phyloP scores from a whole-genome alignment of 1,139 yeast species.

The Nakaseomyces kungkrabaensis region DNA sequence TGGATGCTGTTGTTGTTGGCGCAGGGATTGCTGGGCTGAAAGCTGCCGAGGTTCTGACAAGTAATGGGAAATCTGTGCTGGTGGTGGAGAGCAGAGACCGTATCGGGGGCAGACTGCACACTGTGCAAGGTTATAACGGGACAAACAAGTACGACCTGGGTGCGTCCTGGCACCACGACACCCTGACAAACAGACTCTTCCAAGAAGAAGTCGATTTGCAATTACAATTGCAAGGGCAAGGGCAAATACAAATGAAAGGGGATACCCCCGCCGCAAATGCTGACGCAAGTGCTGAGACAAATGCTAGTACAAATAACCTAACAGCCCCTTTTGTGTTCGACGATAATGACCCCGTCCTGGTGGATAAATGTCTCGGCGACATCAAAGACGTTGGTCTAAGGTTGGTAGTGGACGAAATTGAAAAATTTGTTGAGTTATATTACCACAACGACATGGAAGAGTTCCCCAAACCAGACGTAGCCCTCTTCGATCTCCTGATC shows the following conservation, averaged over 20 bases:
- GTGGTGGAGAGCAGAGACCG: conserved; percentile 50
- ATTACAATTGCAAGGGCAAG: neutral
- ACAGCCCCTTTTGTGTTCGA: conserved; percentile 31
- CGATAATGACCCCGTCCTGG: conserved; percentile 34
- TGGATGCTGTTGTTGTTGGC: conserved; percentile 49
- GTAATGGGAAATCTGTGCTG: conserved; percentile 36
- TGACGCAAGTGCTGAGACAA: too few species aligned
- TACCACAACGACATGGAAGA: conserved; percentile 27
- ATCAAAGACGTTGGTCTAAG: conserved; percentile 18
- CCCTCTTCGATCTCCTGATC: conserved; percentile 40
- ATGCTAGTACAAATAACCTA: neutral
- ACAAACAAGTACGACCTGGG: conserved; percentile 54
- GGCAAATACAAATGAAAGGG: too few species aligned
- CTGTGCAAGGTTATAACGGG: conserved; percentile 30
- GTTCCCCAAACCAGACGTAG: conserved; percentile 39
- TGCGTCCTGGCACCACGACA: conserved; percentile 87
- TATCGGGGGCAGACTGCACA: conserved; percentile 50
- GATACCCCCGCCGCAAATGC: too few species aligned
- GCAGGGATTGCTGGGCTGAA: conserved; percentile 79
- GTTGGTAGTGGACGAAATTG: conserved; percentile 34
- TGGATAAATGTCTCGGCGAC: conserved; percentile 28
- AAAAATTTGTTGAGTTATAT: neutral
- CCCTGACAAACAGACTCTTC: conserved; percentile 55
- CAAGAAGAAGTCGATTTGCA: conserved; percentile 38
- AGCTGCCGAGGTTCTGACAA: conserved; percentile 54